These are phyloP conservation scores for Lachancea lanzarotensis DNA, from an alignment of 805 yeast species.

Conservation along the genomic window DNA sequence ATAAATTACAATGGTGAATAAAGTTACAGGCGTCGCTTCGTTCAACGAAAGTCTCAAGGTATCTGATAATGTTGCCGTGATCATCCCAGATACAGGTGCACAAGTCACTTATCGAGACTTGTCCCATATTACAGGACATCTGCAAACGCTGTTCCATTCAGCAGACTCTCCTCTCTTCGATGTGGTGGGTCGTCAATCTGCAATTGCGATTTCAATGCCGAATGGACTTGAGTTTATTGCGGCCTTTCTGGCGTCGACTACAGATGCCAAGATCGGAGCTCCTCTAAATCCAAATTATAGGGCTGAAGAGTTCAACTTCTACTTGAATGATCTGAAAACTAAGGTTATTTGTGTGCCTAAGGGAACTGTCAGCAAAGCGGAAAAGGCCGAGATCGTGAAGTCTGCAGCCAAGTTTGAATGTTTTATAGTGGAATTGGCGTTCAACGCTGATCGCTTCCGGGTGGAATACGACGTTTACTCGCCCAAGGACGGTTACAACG, in stretches of 20 bases:
- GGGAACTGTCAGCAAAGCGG: conserved; percentile 36
- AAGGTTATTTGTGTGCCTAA: conserved; percentile 51
- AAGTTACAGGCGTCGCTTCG: conserved; percentile 29
- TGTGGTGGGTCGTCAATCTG: conserved; percentile 34
- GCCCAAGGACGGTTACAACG: conserved; percentile 24
- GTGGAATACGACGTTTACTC: conserved; percentile 38
- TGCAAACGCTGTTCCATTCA: conserved; percentile 42
- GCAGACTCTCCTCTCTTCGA: conserved; percentile 37
- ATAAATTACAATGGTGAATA: not conserved
- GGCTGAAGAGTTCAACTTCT: conserved; percentile 56
- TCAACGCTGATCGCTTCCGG: conserved; percentile 35
- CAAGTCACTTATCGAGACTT: conserved; percentile 41
- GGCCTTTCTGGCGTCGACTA: conserved; percentile 50
- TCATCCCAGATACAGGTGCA: conserved; percentile 42
- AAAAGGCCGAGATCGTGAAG: conserved; percentile 38
- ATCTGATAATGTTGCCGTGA: conserved; percentile 37
- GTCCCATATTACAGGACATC: conserved; percentile 39
- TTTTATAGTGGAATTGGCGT: conserved; percentile 48
- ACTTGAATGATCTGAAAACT: conserved; percentile 53
- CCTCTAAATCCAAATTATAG: conserved; percentile 63
- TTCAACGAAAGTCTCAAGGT: conserved; percentile 34
- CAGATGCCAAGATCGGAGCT: conserved; percentile 54
- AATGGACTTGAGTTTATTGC: conserved; percentile 54
- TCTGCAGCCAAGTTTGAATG: conserved; percentile 45
- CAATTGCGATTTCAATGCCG: conserved; percentile 55